Conservation (phyloP, 352 stramenopile genomes). For the Phytophthora sansomeana region DNA sequence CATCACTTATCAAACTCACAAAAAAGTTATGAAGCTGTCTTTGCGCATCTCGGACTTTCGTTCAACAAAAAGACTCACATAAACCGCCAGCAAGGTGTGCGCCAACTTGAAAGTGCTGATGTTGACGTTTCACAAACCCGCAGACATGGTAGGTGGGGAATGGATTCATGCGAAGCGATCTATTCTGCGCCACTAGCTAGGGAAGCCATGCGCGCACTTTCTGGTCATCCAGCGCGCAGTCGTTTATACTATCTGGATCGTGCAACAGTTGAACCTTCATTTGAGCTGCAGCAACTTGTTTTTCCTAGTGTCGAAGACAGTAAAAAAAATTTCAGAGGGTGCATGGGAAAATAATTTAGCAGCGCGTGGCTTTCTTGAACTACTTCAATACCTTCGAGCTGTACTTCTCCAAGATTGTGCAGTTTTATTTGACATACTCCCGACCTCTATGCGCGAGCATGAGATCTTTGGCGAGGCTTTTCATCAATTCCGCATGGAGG, state of each 20-base stretch:
- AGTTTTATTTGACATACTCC: slow-evolving; percentile 3
- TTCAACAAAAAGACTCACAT: no score
- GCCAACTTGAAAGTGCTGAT: no score
- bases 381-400: slow-evolving; percentile 4
- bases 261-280: slow-evolving; percentile 6
- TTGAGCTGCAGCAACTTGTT: not conserved
- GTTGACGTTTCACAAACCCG: not conserved
- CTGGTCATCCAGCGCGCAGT: not conserved
- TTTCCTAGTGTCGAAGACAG: slow-evolving; percentile 4
- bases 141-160: slow-evolving; percentile 9
- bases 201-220: not conserved
- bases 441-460: no score
- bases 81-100: no score
- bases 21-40: slow-evolving; percentile 8
- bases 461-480: no score
- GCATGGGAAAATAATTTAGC: slow-evolving; percentile 14
- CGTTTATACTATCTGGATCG: slow-evolving; percentile 8
- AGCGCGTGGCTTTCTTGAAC: slow-evolving; percentile 16
- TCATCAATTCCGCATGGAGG: no score
- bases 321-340: slow-evolving; percentile 9
- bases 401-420: slow-evolving; percentile 15
- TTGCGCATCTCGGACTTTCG: no score
- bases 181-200: slow-evolving; percentile 2
- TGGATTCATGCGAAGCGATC: slow-evolving; percentile 5
- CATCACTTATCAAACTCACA: slow-evolving; percentile 15